phyloP scores from a whole-genome alignment of 2,329 filamentous ascomycete species.

The Aschersonia sp. region DNA sequence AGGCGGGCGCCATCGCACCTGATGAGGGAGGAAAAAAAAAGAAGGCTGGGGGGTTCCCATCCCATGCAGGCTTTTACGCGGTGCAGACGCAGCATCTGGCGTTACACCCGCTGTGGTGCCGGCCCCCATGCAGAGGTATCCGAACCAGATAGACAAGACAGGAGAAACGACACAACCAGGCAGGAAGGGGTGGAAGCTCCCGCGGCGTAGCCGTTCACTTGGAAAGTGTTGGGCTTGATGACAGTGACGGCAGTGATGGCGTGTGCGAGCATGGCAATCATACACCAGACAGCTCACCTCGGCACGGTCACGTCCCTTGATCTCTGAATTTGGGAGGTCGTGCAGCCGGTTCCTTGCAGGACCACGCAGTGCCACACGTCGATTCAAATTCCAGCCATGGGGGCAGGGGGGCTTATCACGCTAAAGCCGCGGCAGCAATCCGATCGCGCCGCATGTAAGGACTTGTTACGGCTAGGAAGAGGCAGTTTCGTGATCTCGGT shows the following conservation, averaged over 20 bases:
- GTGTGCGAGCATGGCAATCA: not conserved
- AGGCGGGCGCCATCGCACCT: no score
- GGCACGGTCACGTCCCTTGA: no score
- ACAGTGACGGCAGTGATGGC: no score
- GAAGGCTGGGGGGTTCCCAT: no score
- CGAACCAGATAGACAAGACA: not conserved
- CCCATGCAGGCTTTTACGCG: no score
- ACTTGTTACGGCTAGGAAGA: no score
- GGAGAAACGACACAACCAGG: not conserved
- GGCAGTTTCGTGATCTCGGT: no score
- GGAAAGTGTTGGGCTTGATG: no score
- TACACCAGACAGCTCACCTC: not conserved
- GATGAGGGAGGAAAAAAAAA: no score
- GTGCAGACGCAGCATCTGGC: not conserved
- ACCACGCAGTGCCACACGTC: not conserved
- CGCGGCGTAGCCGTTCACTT: no score
- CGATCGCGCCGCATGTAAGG: conserved; percentile 1
- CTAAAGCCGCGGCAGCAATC: conserved; percentile 2
- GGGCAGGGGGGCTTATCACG: not conserved
- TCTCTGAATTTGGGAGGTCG: not conserved
- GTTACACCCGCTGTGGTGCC: not conserved
- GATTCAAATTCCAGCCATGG: not conserved
- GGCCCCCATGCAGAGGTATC: not conserved
- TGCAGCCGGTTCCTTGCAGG: not conserved
- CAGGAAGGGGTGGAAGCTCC: not conserved